Evolutionary conservation across 176 grass and related monocot genomes (phyloP).

Genomic region (Avena eriantha): DNA sequence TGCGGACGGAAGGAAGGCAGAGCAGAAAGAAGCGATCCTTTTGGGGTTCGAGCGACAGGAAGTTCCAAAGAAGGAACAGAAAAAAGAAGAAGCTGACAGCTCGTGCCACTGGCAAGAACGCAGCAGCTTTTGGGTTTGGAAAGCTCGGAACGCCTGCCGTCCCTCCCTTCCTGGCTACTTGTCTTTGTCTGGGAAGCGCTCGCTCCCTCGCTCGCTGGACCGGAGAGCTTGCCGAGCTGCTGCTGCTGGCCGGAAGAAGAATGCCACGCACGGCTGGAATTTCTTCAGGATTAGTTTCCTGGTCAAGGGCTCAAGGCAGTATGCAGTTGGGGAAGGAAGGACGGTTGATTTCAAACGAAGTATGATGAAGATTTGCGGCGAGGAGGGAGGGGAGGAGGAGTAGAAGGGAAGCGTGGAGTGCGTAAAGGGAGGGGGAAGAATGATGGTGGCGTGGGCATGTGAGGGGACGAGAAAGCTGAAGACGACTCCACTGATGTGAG

Average conservation of each 20-base stretch:
- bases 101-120: conserved; percentile 13
- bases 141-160: background rate
- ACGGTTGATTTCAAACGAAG: background rate
- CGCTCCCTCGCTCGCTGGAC: background rate
- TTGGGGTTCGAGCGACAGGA: conserved; percentile 6
- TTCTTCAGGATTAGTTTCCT: background rate
- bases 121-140: conserved; percentile 8
- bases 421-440: conserved; percentile 27
- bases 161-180: background rate
- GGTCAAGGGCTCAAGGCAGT: background rate
- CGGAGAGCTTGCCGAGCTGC: background rate
- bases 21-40: background rate
- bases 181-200: background rate
- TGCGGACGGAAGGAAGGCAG: background rate
- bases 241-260: background rate
- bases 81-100: background rate
- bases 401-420: conserved; percentile 27
- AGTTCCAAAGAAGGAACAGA: background rate
- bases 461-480: background rate
- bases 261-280: background rate
- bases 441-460: conserved; percentile 35
- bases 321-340: background rate
- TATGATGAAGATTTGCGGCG: background rate
- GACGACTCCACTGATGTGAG: background rate
- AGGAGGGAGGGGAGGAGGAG: background rate